These are phyloP conservation scores for Naganishia antarctica DNA, from an alignment of 768 basidiomycete species.

Conservation along the genomic window DNA sequence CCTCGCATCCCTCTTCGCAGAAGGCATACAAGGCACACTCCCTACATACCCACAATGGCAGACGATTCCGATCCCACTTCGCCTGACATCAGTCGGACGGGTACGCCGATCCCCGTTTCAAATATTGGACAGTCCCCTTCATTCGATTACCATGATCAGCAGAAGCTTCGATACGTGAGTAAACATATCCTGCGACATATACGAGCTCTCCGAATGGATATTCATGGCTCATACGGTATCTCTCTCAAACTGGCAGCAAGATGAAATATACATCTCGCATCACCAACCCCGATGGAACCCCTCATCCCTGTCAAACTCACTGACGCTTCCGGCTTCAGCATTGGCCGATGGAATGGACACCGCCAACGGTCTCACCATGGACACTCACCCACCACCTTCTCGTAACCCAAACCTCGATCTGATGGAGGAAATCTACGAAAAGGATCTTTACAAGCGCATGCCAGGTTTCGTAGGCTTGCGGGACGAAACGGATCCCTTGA, in stretches of 20 bases:
- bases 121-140: slow-evolving; percentile 38
- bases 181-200: not conserved
- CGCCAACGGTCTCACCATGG: not conserved
- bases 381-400: not conserved
- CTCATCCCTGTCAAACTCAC: slow-evolving; percentile 19
- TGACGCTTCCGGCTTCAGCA: slow-evolving; percentile 8
- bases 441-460: slow-evolving; percentile 5
- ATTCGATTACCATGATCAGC: slow-evolving; percentile 49
- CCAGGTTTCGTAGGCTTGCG: not conserved
- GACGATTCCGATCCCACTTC: slow-evolving; percentile 15
- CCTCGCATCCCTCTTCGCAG: no score
- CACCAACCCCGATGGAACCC: slow-evolving; percentile 36
- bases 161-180: slow-evolving; percentile 40
- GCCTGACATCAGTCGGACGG: slow-evolving; percentile 22
- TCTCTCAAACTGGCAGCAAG: slow-evolving; percentile 26
- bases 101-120: slow-evolving; percentile 25
- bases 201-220: not conserved
- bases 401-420: slow-evolving; percentile 15
- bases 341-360: not conserved
- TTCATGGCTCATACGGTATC: not conserved
- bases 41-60: slow-evolving; percentile 1
- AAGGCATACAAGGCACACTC: no score
- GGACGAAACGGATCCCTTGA: slow-evolving; percentile 21
- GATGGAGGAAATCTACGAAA: slow-evolving; percentile 18
- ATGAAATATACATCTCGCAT: slow-evolving; percentile 47